Conservation (phyloP, 768 basidiomycete genomes). For the Mrakia gelida region DNA sequence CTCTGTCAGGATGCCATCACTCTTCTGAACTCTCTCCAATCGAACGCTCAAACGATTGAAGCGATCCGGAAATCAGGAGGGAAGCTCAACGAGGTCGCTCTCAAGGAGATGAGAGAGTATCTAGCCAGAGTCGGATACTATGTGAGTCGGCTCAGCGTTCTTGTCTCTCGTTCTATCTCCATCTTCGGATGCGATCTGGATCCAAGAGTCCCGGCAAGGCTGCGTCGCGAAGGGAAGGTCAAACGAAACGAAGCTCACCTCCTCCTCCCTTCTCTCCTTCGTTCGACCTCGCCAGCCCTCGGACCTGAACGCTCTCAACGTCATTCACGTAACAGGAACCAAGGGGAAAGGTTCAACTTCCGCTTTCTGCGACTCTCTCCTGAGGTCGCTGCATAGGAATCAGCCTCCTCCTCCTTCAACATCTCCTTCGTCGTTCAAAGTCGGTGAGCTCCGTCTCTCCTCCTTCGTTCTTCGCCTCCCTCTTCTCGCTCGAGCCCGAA, state of each 20-base stretch:
- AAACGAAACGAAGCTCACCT: not conserved
- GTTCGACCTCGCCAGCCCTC: constrained; percentile 54
- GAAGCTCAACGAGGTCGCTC: constrained; percentile 57
- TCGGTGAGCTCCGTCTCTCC: constrained; percentile 55
- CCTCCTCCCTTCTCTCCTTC: not conserved
- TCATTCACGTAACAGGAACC: constrained; percentile 93
- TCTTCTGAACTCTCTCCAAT: constrained; percentile 56
- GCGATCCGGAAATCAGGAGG: constrained; percentile 71
- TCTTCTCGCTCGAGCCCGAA: too few relatives aligned
- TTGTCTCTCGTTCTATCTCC: not conserved
- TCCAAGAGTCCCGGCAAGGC: too few relatives aligned
- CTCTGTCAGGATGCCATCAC: constrained; percentile 44
- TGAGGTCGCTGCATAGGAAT: constrained; percentile 51
- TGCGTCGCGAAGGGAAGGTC: not conserved
- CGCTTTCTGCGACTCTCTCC: constrained; percentile 82
- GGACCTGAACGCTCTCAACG: constrained; percentile 81
- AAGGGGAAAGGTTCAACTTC: constrained; percentile 98
- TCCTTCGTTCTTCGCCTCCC: not conserved
- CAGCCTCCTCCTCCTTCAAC: constrained; percentile 10
- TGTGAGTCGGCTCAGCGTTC: too few relatives aligned
- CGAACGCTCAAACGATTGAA: constrained; percentile 88
- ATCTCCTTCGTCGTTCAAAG: constrained; percentile 51
- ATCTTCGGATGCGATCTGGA: too few relatives aligned
- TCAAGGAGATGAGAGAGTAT: constrained; percentile 88
- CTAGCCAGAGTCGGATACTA: constrained; percentile 77